A percentile compares a stretch with the other conserved stretches of the same genome.
These are phyloP conservation scores for Entomortierella chlamydospora DNA, from an alignment of 192 early-diverging fungal genomes.

Conservation along the genomic window DNA sequence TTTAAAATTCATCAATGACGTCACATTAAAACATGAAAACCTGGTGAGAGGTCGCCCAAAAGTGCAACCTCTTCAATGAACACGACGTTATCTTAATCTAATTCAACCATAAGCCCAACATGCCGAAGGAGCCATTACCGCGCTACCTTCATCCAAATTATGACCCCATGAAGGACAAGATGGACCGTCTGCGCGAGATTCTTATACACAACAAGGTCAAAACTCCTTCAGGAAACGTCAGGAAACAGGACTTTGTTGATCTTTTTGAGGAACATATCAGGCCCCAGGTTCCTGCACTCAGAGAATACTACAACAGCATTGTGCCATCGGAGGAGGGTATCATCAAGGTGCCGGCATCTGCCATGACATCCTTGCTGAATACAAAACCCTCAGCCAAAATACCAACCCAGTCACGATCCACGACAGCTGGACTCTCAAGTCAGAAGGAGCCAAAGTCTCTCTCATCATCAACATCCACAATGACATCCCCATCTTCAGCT, in stretches of 20 bases:
- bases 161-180: constrained; percentile 29
- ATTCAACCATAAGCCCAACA: too few relatives aligned
- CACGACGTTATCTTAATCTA: too few relatives aligned
- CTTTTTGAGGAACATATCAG: constrained; percentile 39
- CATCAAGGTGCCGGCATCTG: constrained; percentile 13
- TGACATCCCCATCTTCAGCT: not conserved
- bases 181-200: constrained; percentile 35
- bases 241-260: constrained; percentile 26
- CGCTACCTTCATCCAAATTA: constrained; percentile 38
- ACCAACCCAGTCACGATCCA: not conserved
- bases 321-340: constrained; percentile 15
- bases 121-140: constrained; percentile 16
- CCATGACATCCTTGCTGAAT: not conserved
- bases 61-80: too few relatives aligned
- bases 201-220: constrained; percentile 32
- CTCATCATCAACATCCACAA: constrained; percentile 8
- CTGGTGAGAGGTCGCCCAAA: too few relatives aligned
- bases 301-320: constrained; percentile 8
- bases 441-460: not conserved
- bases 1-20: too few relatives aligned
- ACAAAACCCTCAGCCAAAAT: not conserved
- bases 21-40: too few relatives aligned
- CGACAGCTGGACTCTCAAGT: too few relatives aligned
- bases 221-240: constrained; percentile 31
- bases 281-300: constrained; percentile 10